These are phyloP conservation scores for Mycosphaerella sp. DNA, from an alignment of 2,329 filamentous ascomycete genomes.

Conservation along the genomic window DNA sequence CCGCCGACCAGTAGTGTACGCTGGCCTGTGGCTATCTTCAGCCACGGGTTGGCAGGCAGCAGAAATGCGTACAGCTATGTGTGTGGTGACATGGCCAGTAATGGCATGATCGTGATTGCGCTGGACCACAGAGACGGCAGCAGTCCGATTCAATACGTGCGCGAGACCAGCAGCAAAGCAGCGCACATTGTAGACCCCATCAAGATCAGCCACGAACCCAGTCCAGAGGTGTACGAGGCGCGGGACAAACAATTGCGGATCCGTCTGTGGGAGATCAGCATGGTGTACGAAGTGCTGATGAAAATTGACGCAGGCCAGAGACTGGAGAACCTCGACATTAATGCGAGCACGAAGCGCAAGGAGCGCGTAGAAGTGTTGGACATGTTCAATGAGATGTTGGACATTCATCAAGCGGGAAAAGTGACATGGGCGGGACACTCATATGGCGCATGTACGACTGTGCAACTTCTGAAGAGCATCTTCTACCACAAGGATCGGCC, in stretches of 20 bases:
- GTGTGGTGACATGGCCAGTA: slow-evolving; percentile 68
- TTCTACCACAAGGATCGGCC: slow-evolving; percentile 52
- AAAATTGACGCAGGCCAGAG: slow-evolving; percentile 55
- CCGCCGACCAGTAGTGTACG: slow-evolving; percentile 44
- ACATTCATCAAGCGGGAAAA: slow-evolving; percentile 63
- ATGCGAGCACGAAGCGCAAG: slow-evolving; percentile 34
- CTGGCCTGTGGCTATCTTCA: slow-evolving; percentile 82
- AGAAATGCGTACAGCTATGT: slow-evolving; percentile 83
- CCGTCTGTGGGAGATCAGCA: slow-evolving; percentile 69
- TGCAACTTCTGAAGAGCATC: slow-evolving; percentile 72
- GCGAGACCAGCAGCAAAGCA: slow-evolving; percentile 47
- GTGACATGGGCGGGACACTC: slow-evolving; percentile 74
- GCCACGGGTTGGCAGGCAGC: slow-evolving; percentile 74
- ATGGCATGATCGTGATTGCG: slow-evolving; percentile 73
- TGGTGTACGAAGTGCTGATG: slow-evolving; percentile 61
- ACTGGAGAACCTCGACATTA: slow-evolving; percentile 42
- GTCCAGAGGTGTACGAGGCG: slow-evolving; percentile 54
- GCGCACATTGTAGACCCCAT: slow-evolving; percentile 40
- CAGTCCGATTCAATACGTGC: slow-evolving; percentile 65
- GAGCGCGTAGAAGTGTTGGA: slow-evolving; percentile 44
- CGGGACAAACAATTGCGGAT: slow-evolving; percentile 68
- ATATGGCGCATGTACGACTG: slow-evolving; percentile 67
- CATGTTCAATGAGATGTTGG: slow-evolving; percentile 56
- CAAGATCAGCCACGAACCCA: slow-evolving; percentile 54
- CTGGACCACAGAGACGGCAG: slow-evolving; percentile 80